Evolutionary conservation across 345 rosid species (phyloP), one percentile per base, ranked within the genome.

Genomic region (Rhodomyrtus tomentosa): DNA sequence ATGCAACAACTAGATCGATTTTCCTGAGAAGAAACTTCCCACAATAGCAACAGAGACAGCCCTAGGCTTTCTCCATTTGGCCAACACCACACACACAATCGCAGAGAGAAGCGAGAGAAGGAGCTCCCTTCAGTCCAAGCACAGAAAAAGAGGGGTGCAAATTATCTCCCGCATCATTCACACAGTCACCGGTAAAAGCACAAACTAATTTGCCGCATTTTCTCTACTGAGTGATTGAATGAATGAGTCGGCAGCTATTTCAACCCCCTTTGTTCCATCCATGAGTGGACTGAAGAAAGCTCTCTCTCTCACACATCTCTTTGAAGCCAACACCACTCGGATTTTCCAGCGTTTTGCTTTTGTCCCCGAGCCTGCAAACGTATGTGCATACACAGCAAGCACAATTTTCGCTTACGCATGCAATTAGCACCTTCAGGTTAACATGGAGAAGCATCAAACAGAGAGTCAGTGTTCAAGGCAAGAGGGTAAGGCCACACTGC

Each of bases 61-160:
- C 49, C 38, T 45, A 15, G 54, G 54, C 55, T 51, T 51, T 16
- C 82, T 50, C 82, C 2, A 80, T 32, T 20, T 51, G 36, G 38
- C 82, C 82, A 81, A 81, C 29, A n/a, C 21, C 80, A 72, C 72
- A 25, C 82, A 24, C 72, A n/a, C 82, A 25, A 32, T 81, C 38
- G 32, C 79, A 36, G 79, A 32, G 82, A 13, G 84, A 42, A 25
- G 89, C 88, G 89, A 89, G 86, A 85, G 90, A 93, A 92, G 98
- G 98, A 95, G 98, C 95, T 95, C 98, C 98, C 98, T 95, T 95
- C 98, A 95, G 98, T 95, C 98, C 98, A 95, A 95, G 91, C 98
- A 93, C 87, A 89, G 98, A 93, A 89, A 89, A 89, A 89, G 93
- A 90, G 92, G 87, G 92, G 90, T 88, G 92, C 86, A 93, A 88